Base-by-base conservation (phyloP, 169 alveolate species). In the Plasmodium inui region DNA sequence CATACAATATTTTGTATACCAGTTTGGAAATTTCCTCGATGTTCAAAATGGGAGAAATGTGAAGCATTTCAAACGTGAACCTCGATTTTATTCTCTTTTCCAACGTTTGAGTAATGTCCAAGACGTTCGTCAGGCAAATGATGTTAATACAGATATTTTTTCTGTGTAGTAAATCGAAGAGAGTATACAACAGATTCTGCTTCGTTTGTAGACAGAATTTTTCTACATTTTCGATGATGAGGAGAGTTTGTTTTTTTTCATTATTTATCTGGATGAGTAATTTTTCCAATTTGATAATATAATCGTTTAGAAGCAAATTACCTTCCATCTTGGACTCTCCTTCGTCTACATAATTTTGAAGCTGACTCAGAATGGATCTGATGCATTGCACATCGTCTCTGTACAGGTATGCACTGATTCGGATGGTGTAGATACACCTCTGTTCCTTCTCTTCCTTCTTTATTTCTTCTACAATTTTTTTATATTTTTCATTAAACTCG, bases 11-110 rank as follows among this genome's bases (percentile, higher is more conserved):
- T 86, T 86, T 86, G 70, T 86, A 86, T 8, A 86, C 86, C 14
- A 86, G 28, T 86, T 86, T 86, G 7, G 93, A 30, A 32, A 86
- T 86, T 53, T 86, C 93, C 10, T 86, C 93, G 8, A 86, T 86
- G 34, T 86, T 86, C 41, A 86, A 57, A 50, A 76, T 61, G 41
- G 93, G 93, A n/a, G 93, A 86, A 10, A 86, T 86, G 76, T 95
- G 86, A 3, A 96, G 78, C 72, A 94, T 95, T 37, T 96, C 97
- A 73, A 95, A 95, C 22, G 96, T 95, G 72, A 96, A 96, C 30
- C 97, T 32, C 0, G 97, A 96, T 37, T 94, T 96, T 5, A 96
- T 96, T 76, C 97, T 92, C 70, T 96, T 96, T 93, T 96, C 97
- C 82, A 96, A 70, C 10, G 96, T 83, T 70, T 96, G 97, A 2